A percentile compares a stretch with the other conserved stretches of the same genome.
phyloP scores from a whole-genome alignment of 1,284 basidiomycete genomes.

The Ustilago cynodontis region DNA sequence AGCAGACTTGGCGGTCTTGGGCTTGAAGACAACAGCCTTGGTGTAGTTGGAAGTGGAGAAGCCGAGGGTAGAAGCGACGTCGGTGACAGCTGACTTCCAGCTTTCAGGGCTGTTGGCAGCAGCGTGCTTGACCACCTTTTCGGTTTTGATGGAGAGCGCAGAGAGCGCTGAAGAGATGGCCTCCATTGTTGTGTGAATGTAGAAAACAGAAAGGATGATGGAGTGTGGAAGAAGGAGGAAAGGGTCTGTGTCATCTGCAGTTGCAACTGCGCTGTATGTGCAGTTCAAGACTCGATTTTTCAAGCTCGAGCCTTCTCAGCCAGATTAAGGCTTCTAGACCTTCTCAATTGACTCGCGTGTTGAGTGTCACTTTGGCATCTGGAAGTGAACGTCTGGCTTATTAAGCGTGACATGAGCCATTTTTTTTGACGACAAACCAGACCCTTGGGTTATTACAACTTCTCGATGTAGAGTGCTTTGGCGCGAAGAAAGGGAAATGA shows the following conservation, averaged over 20 bases:
- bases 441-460: background rate
- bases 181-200: slow-evolving; percentile 25
- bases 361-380: slow-evolving; percentile 40
- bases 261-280: too few relatives aligned
- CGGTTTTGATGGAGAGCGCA: slow-evolving; percentile 54
- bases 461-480: slow-evolving; percentile 5
- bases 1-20: slow-evolving; percentile 88
- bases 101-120: slow-evolving; percentile 55
- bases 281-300: too few relatives aligned
- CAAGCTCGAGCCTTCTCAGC: too few relatives aligned
- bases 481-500: background rate
- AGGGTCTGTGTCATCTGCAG: background rate
- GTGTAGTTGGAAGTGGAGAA: slow-evolving; percentile 42
- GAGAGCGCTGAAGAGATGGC: slow-evolving; percentile 54
- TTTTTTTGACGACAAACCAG: slow-evolving; percentile 15
- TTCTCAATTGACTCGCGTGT: slow-evolving; percentile 27
- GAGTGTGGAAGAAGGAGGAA: background rate
- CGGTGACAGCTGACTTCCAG: slow-evolving; percentile 53
- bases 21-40: slow-evolving; percentile 89
- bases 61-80: slow-evolving; percentile 44
- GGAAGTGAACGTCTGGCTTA: slow-evolving; percentile 18
- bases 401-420: slow-evolving; percentile 23
- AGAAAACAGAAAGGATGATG: slow-evolving; percentile 1
- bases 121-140: slow-evolving; percentile 58
- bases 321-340: slow-evolving; percentile 1